phyloP scores from a whole-genome alignment of 345 rosid genomes.

The Brassica incana region DNA sequence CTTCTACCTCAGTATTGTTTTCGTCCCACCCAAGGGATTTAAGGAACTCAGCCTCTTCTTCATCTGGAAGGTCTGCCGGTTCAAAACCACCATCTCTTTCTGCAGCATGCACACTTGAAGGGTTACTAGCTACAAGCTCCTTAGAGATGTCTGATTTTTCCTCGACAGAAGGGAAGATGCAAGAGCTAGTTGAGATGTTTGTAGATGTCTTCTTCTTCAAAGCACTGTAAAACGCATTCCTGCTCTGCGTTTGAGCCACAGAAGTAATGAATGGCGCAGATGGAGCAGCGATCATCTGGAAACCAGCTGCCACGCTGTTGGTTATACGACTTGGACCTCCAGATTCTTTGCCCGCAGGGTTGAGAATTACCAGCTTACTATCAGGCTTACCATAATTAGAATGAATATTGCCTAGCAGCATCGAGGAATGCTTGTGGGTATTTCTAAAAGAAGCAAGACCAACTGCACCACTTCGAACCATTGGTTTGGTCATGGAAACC shows the following conservation, averaged over 20 bases:
- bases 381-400: conserved; percentile 58
- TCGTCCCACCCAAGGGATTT: conserved; percentile 98
- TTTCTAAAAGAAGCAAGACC: no score
- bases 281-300: conserved; percentile 33
- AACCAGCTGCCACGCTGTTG: conserved; percentile 16
- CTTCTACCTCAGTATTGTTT: conserved; percentile 57
- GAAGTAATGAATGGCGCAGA: conserved; percentile 22
- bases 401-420: conserved; percentile 48
- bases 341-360: conserved; percentile 38
- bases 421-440: conserved; percentile 54
- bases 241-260: conserved; percentile 69
- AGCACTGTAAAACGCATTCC: conserved; percentile 65
- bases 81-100: conserved; percentile 39
- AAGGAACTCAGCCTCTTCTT: conserved; percentile 77
- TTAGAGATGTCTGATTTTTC: conserved; percentile 40
- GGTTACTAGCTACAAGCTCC: conserved; percentile 42
- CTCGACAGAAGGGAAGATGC: background rate
- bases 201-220: conserved; percentile 63
- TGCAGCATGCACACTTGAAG: conserved; percentile 43
- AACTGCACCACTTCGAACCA: background rate
- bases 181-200: conserved; percentile 45
- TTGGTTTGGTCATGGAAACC: conserved; percentile 60
- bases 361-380: conserved; percentile 68
- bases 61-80: conserved; percentile 43
- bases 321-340: no score